Conservation (phyloP, 2,329 filamentous ascomycete genomes). For the Phialemoniopsis sp. region DNA sequence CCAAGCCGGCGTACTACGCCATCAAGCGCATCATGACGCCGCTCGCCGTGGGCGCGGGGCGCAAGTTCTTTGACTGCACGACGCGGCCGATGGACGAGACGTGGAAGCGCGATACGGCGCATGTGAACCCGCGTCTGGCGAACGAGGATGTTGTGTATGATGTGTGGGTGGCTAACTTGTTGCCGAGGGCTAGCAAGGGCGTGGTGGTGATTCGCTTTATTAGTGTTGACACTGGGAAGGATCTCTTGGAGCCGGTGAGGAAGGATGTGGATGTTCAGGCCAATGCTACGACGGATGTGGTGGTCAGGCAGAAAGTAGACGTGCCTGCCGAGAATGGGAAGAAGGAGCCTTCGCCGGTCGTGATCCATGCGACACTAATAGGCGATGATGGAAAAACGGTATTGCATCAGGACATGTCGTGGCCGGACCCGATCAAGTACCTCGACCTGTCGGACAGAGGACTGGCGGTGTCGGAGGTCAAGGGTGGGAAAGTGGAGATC, state of each 20-base stretch:
- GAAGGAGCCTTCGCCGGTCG: slow-evolving; percentile 16
- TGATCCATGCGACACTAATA: slow-evolving; percentile 32
- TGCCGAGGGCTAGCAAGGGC: slow-evolving; percentile 14
- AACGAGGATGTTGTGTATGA: slow-evolving; percentile 29
- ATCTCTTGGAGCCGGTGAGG: slow-evolving; percentile 20
- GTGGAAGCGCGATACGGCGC: slow-evolving; percentile 61
- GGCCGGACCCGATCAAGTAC: slow-evolving; percentile 62
- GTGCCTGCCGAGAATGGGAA: slow-evolving; percentile 7
- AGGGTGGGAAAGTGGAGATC: slow-evolving; percentile 17
- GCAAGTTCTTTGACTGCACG: slow-evolving; percentile 37
- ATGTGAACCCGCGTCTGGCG: slow-evolving; percentile 36
- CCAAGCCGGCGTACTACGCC: slow-evolving; percentile 53
- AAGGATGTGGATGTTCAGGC: slow-evolving; percentile 14
- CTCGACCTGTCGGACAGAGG: slow-evolving; percentile 41
- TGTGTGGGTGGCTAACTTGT: slow-evolving; percentile 37
- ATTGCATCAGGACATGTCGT: slow-evolving; percentile 46
- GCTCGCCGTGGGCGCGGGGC: slow-evolving; percentile 53
- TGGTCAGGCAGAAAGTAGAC: slow-evolving; percentile 26
- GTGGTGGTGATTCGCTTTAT: slow-evolving; percentile 30
- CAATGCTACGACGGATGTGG: slow-evolving; percentile 34
- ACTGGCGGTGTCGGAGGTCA: slow-evolving; percentile 25
- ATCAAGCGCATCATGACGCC: slow-evolving; percentile 52
- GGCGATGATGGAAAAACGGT: slow-evolving; percentile 22
- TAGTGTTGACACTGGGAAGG: slow-evolving; percentile 32
- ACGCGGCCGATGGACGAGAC: slow-evolving; percentile 18